Evolutionary conservation across 345 rosid species (phyloP).

Genomic region (Carallia pectinifolia): DNA sequence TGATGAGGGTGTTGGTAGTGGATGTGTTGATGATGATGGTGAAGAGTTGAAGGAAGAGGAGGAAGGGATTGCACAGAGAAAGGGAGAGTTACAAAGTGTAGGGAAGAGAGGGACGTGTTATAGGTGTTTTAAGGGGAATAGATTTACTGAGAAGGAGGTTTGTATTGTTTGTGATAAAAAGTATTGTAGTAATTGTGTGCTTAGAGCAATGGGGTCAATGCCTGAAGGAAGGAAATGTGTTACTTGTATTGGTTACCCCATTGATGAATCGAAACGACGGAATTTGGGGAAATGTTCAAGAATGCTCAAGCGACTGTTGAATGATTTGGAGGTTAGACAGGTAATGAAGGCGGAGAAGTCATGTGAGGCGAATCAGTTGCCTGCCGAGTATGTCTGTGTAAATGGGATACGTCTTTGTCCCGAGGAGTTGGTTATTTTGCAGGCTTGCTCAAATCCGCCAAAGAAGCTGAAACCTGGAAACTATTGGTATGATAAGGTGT

Average conservation of each 20-base stretch:
- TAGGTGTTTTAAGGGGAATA: slow-evolving; percentile 47
- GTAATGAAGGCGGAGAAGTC: slow-evolving; percentile 67
- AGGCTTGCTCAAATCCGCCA: slow-evolving; percentile 41
- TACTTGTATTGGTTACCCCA: slow-evolving; percentile 49
- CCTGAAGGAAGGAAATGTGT: slow-evolving; percentile 78
- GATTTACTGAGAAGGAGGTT: slow-evolving; percentile 44
- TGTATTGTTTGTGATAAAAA: slow-evolving; percentile 59
- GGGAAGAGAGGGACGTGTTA: slow-evolving; percentile 41
- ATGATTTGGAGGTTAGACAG: slow-evolving; percentile 51
- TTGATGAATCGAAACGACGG: slow-evolving; percentile 47
- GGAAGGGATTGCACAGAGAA: background rate
- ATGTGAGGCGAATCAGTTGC: slow-evolving; percentile 56
- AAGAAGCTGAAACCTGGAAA: slow-evolving; percentile 53
- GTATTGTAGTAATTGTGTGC: slow-evolving; percentile 60
- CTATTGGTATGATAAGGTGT: slow-evolving; percentile 61
- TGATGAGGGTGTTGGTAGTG: slow-evolving; percentile 45
- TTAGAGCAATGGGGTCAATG: slow-evolving; percentile 76
- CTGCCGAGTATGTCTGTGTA: slow-evolving; percentile 59
- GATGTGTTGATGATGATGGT: slow-evolving; percentile 19
- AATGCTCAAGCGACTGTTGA: slow-evolving; percentile 41
- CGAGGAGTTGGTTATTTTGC: slow-evolving; percentile 51
- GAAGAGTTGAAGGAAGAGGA: slow-evolving; percentile 17
- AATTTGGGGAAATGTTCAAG: slow-evolving; percentile 51
- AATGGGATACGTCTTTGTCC: slow-evolving; percentile 49
- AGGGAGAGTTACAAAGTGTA: background rate